Conservation (phyloP, 2,329 filamentous ascomycete species). For the Pezicula carpinea region DNA sequence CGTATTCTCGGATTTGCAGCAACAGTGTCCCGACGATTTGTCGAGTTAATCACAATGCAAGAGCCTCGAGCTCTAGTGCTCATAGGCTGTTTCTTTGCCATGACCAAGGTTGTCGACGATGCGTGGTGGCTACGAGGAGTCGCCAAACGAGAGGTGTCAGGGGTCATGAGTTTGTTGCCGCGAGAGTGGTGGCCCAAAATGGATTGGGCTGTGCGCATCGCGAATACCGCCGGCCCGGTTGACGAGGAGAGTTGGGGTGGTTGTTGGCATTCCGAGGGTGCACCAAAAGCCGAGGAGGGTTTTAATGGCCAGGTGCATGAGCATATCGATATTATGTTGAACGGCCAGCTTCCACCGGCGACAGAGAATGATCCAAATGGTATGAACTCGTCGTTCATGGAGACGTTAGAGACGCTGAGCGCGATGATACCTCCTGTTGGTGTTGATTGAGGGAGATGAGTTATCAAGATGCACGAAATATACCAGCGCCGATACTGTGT, state of each 20-base stretch:
- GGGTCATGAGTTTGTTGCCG: conserved; percentile 30
- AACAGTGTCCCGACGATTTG: conserved; percentile 56
- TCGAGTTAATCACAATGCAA: conserved; percentile 53
- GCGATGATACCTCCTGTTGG: background rate
- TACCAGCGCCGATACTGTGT: too few relatives aligned
- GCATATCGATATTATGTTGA: conserved; percentile 8
- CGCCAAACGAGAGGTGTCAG: conserved; percentile 59
- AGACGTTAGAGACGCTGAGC: background rate
- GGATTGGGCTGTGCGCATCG: conserved; percentile 26
- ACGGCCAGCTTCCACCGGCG: background rate
- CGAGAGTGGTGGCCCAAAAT: conserved; percentile 26
- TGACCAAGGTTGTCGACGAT: conserved; percentile 24
- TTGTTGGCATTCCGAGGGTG: conserved; percentile 3
- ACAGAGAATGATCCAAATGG: background rate
- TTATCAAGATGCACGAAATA: background rate
- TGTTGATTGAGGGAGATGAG: background rate
- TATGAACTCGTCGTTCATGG: background rate
- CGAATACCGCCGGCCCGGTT: conserved; percentile 23
- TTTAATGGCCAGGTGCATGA: conserved; percentile 2
- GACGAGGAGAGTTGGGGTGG: conserved; percentile 25
- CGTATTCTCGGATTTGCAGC: conserved; percentile 60
- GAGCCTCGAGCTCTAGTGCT: conserved; percentile 35
- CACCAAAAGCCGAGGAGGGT: conserved; percentile 3
- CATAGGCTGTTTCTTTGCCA: conserved; percentile 25
- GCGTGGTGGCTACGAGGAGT: conserved; percentile 68